phyloP scores from a whole-genome alignment of 306 rosid species.

The Elaeagnus macrophylla region DNA sequence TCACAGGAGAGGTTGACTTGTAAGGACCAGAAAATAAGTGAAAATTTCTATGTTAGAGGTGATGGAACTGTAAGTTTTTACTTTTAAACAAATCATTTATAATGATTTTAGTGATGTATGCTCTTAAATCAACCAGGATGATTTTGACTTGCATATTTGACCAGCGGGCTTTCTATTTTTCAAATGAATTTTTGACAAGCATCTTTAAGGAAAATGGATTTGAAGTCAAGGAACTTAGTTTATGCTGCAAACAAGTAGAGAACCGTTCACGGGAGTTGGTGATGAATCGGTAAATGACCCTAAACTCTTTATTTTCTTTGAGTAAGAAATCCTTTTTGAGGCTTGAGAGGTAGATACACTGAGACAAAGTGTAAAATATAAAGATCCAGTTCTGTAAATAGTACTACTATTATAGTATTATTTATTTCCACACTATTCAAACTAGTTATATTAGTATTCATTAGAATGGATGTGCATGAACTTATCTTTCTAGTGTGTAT shows the following conservation, averaged over 20 bases:
- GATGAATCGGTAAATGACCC: slow-evolving; percentile 64
- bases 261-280: slow-evolving; percentile 76
- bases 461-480: too few species aligned
- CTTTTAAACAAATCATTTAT: slow-evolving; percentile 5
- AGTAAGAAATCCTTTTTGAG: too few species aligned
- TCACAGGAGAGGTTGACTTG: slow-evolving; percentile 67
- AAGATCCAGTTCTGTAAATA: too few species aligned
- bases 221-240: slow-evolving; percentile 46
- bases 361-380: too few species aligned
- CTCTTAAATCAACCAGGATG: slow-evolving; percentile 5
- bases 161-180: slow-evolving; percentile 94
- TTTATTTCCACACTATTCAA: too few species aligned
- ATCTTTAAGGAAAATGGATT: slow-evolving; percentile 78
- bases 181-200: slow-evolving; percentile 69
- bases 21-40: slow-evolving; percentile 87
- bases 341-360: too few species aligned
- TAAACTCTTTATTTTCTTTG: too few species aligned
- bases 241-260: slow-evolving; percentile 93
- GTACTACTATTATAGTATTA: too few species aligned
- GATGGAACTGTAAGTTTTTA: slow-evolving; percentile 82
- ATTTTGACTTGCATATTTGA: slow-evolving; percentile 15
- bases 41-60: slow-evolving; percentile 83
- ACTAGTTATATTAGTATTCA: too few species aligned
- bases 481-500: too few species aligned
- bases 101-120: slow-evolving; percentile 10